phyloP scores from a whole-genome alignment of 306 rosid species.

The Vigna mungo region DNA sequence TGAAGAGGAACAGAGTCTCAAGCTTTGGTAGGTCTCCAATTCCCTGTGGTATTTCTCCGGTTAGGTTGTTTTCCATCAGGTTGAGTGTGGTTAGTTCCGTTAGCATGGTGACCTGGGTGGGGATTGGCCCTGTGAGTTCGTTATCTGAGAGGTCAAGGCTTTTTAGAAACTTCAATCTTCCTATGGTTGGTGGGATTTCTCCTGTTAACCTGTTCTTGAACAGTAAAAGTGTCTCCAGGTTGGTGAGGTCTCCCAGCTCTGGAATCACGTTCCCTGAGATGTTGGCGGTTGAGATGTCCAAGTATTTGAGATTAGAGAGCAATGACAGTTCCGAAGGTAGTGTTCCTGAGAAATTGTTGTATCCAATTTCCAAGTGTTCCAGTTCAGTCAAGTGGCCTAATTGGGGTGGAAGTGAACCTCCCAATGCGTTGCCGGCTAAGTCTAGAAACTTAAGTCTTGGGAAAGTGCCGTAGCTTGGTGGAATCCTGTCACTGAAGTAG shows the following conservation, averaged over 20 bases:
- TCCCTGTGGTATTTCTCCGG: constrained; percentile 70
- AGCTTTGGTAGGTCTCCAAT: constrained; percentile 78
- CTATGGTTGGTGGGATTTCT: constrained; percentile 69
- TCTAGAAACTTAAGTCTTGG: constrained; percentile 59
- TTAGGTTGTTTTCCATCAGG: constrained; percentile 68
- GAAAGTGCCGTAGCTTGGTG: constrained; percentile 65
- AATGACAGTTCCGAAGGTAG: constrained; percentile 62
- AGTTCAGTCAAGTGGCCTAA: constrained; percentile 64
- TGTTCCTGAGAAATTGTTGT: constrained; percentile 67
- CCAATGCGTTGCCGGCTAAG: constrained; percentile 76
- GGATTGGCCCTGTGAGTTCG: constrained; percentile 72
- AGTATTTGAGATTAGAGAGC: constrained; percentile 65
- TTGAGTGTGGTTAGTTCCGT: constrained; percentile 56
- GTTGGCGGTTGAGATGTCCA: constrained; percentile 69
- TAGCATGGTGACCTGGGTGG: constrained; percentile 51
- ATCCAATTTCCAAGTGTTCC: constrained; percentile 84
- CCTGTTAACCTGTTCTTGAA: constrained; percentile 70
- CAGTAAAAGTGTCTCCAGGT: constrained; percentile 64
- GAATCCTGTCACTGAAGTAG: constrained; percentile 75
- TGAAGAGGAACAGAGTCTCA: constrained; percentile 61
- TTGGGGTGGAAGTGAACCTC: constrained; percentile 69
- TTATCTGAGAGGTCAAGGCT: constrained; percentile 85
- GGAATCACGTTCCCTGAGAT: constrained; percentile 67
- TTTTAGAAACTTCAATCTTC: constrained; percentile 57
- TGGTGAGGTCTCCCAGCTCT: constrained; percentile 74